phyloP scores from a whole-genome alignment of 768 basidiomycete genomes.

The Xerocomellus intermedius region DNA sequence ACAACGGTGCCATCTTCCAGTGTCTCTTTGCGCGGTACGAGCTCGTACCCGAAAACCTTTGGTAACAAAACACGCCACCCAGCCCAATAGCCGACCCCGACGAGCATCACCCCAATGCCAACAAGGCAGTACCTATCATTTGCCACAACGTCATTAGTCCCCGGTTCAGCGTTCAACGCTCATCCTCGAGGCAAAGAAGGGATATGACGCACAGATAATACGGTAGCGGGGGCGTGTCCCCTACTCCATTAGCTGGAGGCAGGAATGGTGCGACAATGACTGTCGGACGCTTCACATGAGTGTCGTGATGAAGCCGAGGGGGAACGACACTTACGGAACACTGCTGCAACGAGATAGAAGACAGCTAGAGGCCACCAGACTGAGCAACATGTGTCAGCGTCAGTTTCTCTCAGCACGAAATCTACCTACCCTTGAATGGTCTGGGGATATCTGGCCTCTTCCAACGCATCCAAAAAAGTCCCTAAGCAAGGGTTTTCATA shows the following conservation, averaged over 20 bases:
- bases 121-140: conserved; percentile 48
- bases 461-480: conserved; percentile 57
- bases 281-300: conserved; percentile 9
- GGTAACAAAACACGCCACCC: conserved; percentile 52
- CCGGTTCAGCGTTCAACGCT: conserved; percentile 35
- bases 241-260: conserved; percentile 50
- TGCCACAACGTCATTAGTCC: background rate
- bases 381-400: conserved; percentile 15
- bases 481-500: conserved; percentile 29
- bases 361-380: conserved; percentile 57
- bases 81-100: conserved; percentile 54
- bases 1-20: conserved; percentile 55
- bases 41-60: conserved; percentile 45
- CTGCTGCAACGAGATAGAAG: conserved; percentile 51
- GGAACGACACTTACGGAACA: conserved; percentile 43
- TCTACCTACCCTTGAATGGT: conserved; percentile 50
- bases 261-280: conserved; percentile 59
- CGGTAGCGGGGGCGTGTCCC: conserved; percentile 59
- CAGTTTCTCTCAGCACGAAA: background rate
- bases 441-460: conserved; percentile 44
- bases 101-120: conserved; percentile 46
- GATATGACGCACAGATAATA: conserved; percentile 45
- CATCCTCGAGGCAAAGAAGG: conserved; percentile 14
- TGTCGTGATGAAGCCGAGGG: conserved; percentile 2
- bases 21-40: conserved; percentile 47